These are phyloP conservation scores for Aspergillus amoenus DNA, from an alignment of 2,329 filamentous ascomycete genomes.

Conservation along the genomic window DNA sequence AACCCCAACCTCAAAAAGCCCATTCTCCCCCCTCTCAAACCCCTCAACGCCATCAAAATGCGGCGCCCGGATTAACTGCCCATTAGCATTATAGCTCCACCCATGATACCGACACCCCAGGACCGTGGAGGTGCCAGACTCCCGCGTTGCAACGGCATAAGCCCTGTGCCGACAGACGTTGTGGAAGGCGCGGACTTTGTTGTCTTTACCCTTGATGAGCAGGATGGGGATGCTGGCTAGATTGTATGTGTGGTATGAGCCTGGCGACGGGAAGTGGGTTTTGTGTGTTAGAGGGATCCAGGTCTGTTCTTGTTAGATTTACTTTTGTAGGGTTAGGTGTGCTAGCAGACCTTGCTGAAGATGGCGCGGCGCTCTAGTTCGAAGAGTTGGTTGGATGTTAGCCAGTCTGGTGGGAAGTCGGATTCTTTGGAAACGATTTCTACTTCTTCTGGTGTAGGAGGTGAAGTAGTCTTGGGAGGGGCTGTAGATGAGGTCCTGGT, in stretches of 20 bases:
- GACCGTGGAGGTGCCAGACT: conserved; percentile 52
- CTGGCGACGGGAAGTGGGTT: conserved; percentile 51
- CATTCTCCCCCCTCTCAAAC: conserved; percentile 58
- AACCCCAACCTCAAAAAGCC: conserved; percentile 46
- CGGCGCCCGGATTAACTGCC: conserved; percentile 60
- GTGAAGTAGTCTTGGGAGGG: not conserved
- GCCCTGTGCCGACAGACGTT: conserved; percentile 64
- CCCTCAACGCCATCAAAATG: conserved; percentile 56
- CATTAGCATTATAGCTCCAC: conserved; percentile 61
- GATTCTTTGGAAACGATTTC: conserved; percentile 39
- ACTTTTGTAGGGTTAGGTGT: not conserved
- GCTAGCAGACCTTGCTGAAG: conserved; percentile 47
- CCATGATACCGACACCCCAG: conserved; percentile 63
- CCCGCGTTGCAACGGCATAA: conserved; percentile 56
- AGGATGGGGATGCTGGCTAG: conserved; percentile 59
- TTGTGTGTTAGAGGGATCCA: conserved; percentile 41
- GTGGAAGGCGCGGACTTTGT: conserved; percentile 59
- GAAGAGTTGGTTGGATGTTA: conserved; percentile 44
- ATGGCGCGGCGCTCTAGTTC: conserved; percentile 51
- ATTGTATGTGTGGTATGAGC: conserved; percentile 58
- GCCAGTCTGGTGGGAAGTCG: conserved; percentile 41
- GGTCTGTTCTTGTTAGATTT: conserved; percentile 19
- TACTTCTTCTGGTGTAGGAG: not conserved
- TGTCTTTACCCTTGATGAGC: conserved; percentile 52
- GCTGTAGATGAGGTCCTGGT: not conserved